Evolutionary conservation across 148 eudicot species (phyloP).

Genomic region (Pouteria glomerata): DNA sequence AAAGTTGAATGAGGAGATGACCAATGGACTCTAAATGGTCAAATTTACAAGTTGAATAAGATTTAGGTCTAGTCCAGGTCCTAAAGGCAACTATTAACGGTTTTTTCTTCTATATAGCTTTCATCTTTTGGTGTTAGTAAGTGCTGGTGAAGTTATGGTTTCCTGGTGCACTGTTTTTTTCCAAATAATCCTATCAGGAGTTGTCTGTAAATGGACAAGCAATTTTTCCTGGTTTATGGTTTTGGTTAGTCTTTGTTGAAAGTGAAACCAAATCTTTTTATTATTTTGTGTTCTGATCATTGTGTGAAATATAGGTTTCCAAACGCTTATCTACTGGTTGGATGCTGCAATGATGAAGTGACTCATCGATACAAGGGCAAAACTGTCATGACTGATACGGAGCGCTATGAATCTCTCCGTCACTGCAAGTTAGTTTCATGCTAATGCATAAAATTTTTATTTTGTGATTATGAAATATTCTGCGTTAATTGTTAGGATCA

Average conservation of each 20-base stretch:
- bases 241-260: no score
- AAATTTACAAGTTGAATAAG: no score
- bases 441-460: neutral
- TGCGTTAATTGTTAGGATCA: neutral
- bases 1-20: no score
- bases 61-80: neutral
- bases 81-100: neutral
- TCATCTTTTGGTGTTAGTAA: neutral
- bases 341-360: constrained; percentile 65
- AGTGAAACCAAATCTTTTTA: no score
- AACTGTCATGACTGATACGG: constrained; percentile 62
- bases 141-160: no score
- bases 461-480: neutral
- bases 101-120: no score
- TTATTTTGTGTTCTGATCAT: neutral
- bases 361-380: constrained; percentile 68
- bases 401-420: constrained; percentile 76
- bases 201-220: no score
- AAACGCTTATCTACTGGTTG: constrained; percentile 66
- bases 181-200: no score
- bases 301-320: constrained; percentile 40
- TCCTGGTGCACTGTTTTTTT: no score
- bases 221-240: no score
- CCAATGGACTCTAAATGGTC: no score
- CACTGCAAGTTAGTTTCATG: constrained; percentile 55